phyloP scores from a whole-genome alignment of 1,284 basidiomycete genomes.

The Ceratobasidium sp. region DNA sequence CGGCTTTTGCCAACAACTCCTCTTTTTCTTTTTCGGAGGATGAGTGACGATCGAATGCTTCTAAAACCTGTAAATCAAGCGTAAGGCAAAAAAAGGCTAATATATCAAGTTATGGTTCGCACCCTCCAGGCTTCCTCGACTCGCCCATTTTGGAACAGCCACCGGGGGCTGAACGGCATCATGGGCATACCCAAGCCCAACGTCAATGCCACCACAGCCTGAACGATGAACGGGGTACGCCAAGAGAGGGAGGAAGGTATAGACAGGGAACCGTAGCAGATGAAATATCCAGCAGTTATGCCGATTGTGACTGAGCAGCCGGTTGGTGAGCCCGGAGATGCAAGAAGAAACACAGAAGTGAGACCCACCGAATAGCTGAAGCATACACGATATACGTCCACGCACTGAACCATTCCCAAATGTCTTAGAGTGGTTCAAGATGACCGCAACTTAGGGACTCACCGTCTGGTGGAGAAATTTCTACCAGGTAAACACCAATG shows the following conservation, averaged over 20 bases:
- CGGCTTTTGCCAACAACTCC: constrained; percentile 44
- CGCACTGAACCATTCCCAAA: constrained; percentile 51
- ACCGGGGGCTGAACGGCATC: constrained; percentile 66
- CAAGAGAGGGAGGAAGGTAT: constrained; percentile 59
- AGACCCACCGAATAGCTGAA: constrained; percentile 58
- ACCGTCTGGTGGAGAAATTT: constrained; percentile 49
- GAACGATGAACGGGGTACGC: constrained; percentile 62
- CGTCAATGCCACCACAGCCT: constrained; percentile 57
- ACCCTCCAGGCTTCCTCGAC: constrained; percentile 56
- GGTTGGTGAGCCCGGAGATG: neutral
- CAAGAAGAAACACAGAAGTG: neutral
- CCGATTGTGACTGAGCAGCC: constrained; percentile 56
- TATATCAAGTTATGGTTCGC: neutral
- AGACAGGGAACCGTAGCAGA: constrained; percentile 61
- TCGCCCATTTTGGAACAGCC: constrained; percentile 61
- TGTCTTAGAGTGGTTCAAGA: neutral
- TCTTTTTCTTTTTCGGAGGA: constrained; percentile 45
- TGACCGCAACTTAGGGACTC: neutral
- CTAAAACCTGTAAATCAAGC: constrained; percentile 34
- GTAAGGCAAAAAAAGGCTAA: no score
- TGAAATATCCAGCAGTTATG: constrained; percentile 62
- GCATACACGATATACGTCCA: constrained; percentile 59
- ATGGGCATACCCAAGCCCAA: constrained; percentile 62
- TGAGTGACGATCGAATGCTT: constrained; percentile 44
- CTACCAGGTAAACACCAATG: constrained; percentile 55